These are phyloP conservation scores for Hypoxylon crocopeplum DNA, from an alignment of 495 filamentous ascomycete genomes.

Conservation along the genomic window DNA sequence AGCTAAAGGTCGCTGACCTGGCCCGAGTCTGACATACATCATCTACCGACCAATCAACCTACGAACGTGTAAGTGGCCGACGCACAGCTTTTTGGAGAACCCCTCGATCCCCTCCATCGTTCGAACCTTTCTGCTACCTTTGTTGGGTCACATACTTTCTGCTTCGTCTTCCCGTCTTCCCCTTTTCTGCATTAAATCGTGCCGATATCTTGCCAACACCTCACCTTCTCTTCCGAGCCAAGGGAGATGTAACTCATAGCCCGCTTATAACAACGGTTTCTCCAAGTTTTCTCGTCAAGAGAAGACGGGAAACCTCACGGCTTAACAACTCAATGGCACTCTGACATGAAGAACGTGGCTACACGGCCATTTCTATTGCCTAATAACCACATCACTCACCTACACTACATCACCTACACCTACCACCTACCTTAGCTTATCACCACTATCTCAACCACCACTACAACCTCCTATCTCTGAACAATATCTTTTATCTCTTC, in stretches of 20 bases:
- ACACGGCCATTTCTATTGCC: slow-evolving; percentile 27
- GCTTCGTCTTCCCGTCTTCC: slow-evolving; percentile 1
- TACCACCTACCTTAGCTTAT: too few relatives aligned
- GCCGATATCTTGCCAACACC: slow-evolving; percentile 9
- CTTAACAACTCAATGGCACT: slow-evolving; percentile 29
- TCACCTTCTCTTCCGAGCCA: not conserved
- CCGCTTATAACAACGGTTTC: not conserved
- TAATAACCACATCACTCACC: slow-evolving; percentile 12
- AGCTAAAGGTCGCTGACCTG: slow-evolving; percentile 25
- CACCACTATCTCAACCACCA: too few relatives aligned
- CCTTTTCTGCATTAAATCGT: not conserved
- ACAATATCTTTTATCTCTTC: slow-evolving; percentile 39
- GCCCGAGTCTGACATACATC: slow-evolving; percentile 29
- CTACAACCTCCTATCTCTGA: not conserved
- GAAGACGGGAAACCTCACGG: slow-evolving; percentile 8
- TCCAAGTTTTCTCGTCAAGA: slow-evolving; percentile 12
- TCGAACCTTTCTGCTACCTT: slow-evolving; percentile 8
- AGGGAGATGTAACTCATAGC: slow-evolving; percentile 6
- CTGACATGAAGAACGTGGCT: slow-evolving; percentile 28
- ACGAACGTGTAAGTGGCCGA: slow-evolving; percentile 32
- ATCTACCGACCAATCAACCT: slow-evolving; percentile 18
- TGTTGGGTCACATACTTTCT: slow-evolving; percentile 1
- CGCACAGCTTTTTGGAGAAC: slow-evolving; percentile 23
- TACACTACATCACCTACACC: not conserved
- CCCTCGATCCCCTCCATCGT: slow-evolving; percentile 18